phyloP scores from a whole-genome alignment of 2,329 filamentous ascomycete species.

The Penicillium psychrosexuale region DNA sequence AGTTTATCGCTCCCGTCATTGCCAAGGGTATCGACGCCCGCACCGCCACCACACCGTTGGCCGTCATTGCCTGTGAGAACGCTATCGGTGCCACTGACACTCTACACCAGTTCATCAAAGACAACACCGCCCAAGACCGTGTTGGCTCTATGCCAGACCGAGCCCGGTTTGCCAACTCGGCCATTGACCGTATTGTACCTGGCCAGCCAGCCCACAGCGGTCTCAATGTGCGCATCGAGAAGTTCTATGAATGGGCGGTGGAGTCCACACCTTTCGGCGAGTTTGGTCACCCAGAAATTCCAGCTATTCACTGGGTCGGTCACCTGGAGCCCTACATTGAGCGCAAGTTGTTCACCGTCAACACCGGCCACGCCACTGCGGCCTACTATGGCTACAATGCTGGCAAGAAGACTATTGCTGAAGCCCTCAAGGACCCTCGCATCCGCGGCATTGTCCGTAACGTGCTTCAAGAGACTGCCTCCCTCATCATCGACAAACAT shows the following conservation, averaged over 20 bases:
- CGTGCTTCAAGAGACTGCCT: constrained; percentile 80
- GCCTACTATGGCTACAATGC: constrained; percentile 91
- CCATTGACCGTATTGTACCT: constrained; percentile 96
- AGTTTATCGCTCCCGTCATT: constrained; percentile 93
- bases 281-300: constrained; percentile 66
- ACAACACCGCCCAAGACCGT: constrained; percentile 67
- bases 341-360: constrained; percentile 99
- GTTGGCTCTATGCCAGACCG: constrained; percentile 67
- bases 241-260: constrained; percentile 99
- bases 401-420: constrained; percentile 83
- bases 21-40: constrained; percentile 87
- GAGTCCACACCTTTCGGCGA: constrained; percentile 80
- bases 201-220: constrained; percentile 77
- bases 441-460: constrained; percentile 77
- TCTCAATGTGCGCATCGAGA: constrained; percentile 91
- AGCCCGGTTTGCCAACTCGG: constrained; percentile 92
- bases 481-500: constrained; percentile 83
- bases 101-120: constrained; percentile 75
- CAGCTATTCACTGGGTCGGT: constrained; percentile 90
- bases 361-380: constrained; percentile 93
- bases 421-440: constrained; percentile 75
- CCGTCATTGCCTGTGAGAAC: constrained; percentile 97
- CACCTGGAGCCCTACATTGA: constrained; percentile 94
- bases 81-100: constrained; percentile 91
- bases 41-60: constrained; percentile 63